These are phyloP conservation scores for Suillus brevipes DNA, from an alignment of 768 basidiomycete species.

Conservation along the genomic window DNA sequence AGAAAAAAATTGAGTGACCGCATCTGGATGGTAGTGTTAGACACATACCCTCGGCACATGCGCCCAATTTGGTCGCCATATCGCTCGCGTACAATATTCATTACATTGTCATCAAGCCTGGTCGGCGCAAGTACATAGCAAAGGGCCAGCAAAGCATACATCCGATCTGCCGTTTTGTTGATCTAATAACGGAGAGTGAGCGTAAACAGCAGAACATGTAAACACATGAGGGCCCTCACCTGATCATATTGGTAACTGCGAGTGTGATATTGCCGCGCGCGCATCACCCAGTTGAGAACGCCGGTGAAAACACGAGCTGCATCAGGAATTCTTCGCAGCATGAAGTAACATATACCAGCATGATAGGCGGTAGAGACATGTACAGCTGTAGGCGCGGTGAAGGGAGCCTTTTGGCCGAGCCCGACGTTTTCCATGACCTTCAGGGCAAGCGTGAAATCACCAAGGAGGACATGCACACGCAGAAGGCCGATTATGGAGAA, in stretches of 20 bases:
- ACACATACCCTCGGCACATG: conserved; percentile 78
- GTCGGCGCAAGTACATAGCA: conserved; percentile 93
- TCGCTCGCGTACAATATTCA: conserved; percentile 88
- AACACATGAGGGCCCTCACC: conserved; percentile 39
- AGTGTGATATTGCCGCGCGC: conserved; percentile 97
- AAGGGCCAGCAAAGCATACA: conserved; percentile 95
- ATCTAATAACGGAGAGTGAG: conserved; percentile 55
- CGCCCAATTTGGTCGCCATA: conserved; percentile 90
- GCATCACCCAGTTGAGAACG: conserved; percentile 92
- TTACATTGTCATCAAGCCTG: conserved; percentile 91
- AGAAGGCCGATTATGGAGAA: conserved; percentile 95
- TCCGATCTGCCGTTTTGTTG: conserved; percentile 95
- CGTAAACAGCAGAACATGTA: not conserved
- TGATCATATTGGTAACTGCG: conserved; percentile 96
- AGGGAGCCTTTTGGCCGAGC: conserved; percentile 89
- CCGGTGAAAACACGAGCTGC: conserved; percentile 92
- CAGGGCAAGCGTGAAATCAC: conserved; percentile 92
- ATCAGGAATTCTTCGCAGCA: conserved; percentile 92
- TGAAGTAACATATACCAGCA: conserved; percentile 95
- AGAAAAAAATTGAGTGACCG: not conserved
- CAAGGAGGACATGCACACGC: conserved; percentile 93
- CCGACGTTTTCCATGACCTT: conserved; percentile 96
- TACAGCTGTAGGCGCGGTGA: conserved; percentile 94
- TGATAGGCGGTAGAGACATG: conserved; percentile 96
- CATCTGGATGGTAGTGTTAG: conserved; percentile 4